Percentiles rank a stretch among this genome's conserved stretches.
These are phyloP conservation scores for Tetracladium setigerum DNA, from an alignment of 495 filamentous ascomycete species.

Conservation along the genomic window DNA sequence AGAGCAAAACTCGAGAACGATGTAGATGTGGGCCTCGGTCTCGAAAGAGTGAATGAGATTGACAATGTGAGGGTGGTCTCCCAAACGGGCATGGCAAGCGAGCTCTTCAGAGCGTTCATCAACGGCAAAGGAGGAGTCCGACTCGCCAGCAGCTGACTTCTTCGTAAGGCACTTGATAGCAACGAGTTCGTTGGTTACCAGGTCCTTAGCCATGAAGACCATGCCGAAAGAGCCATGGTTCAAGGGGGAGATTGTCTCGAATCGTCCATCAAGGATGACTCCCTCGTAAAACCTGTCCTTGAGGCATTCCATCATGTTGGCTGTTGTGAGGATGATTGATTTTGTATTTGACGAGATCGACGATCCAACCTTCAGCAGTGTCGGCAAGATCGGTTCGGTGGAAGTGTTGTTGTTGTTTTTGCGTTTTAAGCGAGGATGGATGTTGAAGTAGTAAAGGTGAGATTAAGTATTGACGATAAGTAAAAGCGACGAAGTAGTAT, in stretches of 20 bases:
- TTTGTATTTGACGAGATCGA: constrained; percentile 15
- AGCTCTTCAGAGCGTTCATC: constrained; percentile 88
- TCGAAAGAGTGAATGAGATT: constrained; percentile 89
- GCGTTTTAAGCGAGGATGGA: background rate
- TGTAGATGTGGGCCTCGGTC: constrained; percentile 79
- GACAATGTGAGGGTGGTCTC: constrained; percentile 83
- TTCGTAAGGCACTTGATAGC: constrained; percentile 95
- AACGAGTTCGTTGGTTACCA: constrained; percentile 63
- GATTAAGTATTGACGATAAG: constrained; percentile 9
- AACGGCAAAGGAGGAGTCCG: constrained; percentile 47
- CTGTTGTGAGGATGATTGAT: constrained; percentile 15
- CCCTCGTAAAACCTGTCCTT: constrained; percentile 66
- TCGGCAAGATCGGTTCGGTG: constrained; percentile 30
- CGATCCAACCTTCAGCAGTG: constrained; percentile 22
- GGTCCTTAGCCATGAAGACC: constrained; percentile 89
- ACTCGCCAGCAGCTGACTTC: constrained; percentile 44
- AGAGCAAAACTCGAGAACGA: constrained; percentile 93
- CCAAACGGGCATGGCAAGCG: constrained; percentile 68
- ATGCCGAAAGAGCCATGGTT: constrained; percentile 98
- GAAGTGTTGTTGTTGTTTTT: constrained; percentile 19
- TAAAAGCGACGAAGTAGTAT: constrained; percentile 14
- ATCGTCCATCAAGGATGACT: constrained; percentile 74
- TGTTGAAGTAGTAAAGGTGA: constrained; percentile 3
- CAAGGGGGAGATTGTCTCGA: constrained; percentile 83
- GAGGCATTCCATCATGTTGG: constrained; percentile 66